phyloP scores from a whole-genome alignment of 2,329 filamentous ascomycete genomes.

The Cladobotryum mycophilum region DNA sequence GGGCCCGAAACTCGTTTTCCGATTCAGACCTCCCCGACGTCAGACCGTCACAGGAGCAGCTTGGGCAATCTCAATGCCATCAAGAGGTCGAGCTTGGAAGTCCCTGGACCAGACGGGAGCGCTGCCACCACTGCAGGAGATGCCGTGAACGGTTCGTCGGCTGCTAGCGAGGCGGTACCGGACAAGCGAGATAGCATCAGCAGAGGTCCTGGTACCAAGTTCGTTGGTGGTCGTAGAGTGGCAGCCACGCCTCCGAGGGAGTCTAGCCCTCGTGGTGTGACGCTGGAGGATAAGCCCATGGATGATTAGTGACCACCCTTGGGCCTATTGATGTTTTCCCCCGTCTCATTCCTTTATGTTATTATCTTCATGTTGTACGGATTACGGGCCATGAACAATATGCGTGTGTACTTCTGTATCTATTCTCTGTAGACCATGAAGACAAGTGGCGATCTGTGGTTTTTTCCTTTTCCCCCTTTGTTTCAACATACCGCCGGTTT shows the following conservation, averaged over 20 bases:
- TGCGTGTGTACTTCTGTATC: slow-evolving; percentile 7
- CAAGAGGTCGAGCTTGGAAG: slow-evolving; percentile 70
- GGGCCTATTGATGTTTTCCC: not conserved
- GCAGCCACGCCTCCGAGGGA: slow-evolving; percentile 26
- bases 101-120: slow-evolving; percentile 55
- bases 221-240: slow-evolving; percentile 46
- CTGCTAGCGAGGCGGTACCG: slow-evolving; percentile 13
- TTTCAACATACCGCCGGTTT: not conserved
- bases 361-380: slow-evolving; percentile 10
- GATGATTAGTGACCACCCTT: slow-evolving; percentile 34
- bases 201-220: slow-evolving; percentile 36
- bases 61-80: slow-evolving; percentile 43
- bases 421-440: slow-evolving; percentile 4
- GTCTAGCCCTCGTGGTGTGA: slow-evolving; percentile 36
- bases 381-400: slow-evolving; percentile 13
- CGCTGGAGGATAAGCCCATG: slow-evolving; percentile 48
- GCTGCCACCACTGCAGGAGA: slow-evolving; percentile 13
- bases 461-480: slow-evolving; percentile 3
- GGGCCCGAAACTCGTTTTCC: slow-evolving; percentile 77
- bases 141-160: slow-evolving; percentile 37
- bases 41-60: slow-evolving; percentile 46
- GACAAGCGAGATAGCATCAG: slow-evolving; percentile 22
- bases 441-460: not conserved
- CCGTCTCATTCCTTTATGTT: not conserved
- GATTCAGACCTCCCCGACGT: slow-evolving; percentile 61